Conservation (phyloP, 2,329 filamentous ascomycete species). For the Endocalyx cinctus region DNA sequence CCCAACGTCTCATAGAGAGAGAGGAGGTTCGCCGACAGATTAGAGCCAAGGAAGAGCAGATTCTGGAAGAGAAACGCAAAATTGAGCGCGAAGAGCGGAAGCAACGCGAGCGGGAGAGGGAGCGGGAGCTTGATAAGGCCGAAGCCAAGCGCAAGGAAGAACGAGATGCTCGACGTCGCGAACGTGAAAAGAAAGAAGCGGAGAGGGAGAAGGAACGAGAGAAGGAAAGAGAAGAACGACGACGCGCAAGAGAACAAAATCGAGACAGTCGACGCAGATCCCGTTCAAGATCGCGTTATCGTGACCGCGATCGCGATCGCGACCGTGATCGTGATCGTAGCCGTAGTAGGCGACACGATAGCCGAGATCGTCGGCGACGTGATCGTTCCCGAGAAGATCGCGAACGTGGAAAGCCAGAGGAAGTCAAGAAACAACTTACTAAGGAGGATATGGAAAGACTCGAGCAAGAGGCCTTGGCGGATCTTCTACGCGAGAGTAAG, state of each 20-base stretch:
- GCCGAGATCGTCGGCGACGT: conserved; percentile 27
- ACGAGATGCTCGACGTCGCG: conserved; percentile 43
- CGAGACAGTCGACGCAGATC: conserved; percentile 25
- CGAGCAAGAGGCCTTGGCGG: conserved; percentile 54
- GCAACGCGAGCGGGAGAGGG: conserved; percentile 43
- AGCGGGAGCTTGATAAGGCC: conserved; percentile 44
- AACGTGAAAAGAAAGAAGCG: conserved; percentile 32
- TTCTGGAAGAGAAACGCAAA: conserved; percentile 57
- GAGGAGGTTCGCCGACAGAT: conserved; percentile 58
- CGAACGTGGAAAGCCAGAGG: conserved; percentile 33
- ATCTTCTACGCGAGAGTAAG: conserved; percentile 56
- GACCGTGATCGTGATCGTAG: conserved; percentile 30
- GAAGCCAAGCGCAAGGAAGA: conserved; percentile 47
- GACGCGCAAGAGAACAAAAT: conserved; percentile 35
- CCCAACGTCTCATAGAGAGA: conserved; percentile 54
- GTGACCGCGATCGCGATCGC: conserved; percentile 24
- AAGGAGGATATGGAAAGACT: conserved; percentile 55
- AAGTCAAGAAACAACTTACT: conserved; percentile 49
- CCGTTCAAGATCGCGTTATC: conserved; percentile 29
- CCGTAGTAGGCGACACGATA: conserved; percentile 26
- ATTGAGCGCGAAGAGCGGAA: conserved; percentile 54
- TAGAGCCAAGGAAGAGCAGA: conserved; percentile 53
- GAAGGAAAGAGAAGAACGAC: conserved; percentile 51
- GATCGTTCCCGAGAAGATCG: conserved; percentile 32
- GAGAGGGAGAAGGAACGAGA: conserved; percentile 41